phyloP scores from a whole-genome alignment of 202 grass and related monocot species.

The Setaria italica region DNA sequence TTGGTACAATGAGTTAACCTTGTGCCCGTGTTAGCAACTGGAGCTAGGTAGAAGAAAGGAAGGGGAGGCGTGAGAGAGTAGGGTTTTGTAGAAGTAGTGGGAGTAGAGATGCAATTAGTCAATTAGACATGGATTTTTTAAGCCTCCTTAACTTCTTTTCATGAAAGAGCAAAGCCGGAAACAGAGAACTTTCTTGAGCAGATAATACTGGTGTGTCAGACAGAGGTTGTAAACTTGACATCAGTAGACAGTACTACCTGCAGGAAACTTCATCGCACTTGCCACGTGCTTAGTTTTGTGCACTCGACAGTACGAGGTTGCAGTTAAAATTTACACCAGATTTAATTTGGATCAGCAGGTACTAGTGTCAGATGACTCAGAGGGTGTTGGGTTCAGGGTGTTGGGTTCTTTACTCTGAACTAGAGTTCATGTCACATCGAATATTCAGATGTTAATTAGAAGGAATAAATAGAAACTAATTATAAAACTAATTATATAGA shows the following conservation, averaged over 20 bases:
- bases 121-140: constrained; percentile 41
- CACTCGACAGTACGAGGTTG: constrained; percentile 44
- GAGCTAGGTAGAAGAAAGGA: constrained; percentile 35
- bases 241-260: constrained; percentile 3
- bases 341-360: background rate
- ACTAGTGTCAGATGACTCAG: constrained; percentile 13
- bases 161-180: constrained; percentile 33
- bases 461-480: no score
- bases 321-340: constrained; percentile 1
- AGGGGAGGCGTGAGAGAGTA: background rate
- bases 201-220: constrained; percentile 3
- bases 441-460: no score
- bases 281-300: constrained; percentile 12
- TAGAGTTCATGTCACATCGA: no score
- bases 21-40: background rate
- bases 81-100: constrained; percentile 56
- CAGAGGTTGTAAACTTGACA: constrained; percentile 34
- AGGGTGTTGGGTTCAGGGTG: no score
- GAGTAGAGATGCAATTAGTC: constrained; percentile 32
- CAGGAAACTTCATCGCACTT: constrained; percentile 21
- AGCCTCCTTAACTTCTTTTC: constrained; percentile 61
- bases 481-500: no score
- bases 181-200: constrained; percentile 31
- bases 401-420: no score
- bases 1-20: background rate